Evolutionary conservation across 768 basidiomycete genomes (phyloP).

Genomic region (Lyophyllum shimeji): DNA sequence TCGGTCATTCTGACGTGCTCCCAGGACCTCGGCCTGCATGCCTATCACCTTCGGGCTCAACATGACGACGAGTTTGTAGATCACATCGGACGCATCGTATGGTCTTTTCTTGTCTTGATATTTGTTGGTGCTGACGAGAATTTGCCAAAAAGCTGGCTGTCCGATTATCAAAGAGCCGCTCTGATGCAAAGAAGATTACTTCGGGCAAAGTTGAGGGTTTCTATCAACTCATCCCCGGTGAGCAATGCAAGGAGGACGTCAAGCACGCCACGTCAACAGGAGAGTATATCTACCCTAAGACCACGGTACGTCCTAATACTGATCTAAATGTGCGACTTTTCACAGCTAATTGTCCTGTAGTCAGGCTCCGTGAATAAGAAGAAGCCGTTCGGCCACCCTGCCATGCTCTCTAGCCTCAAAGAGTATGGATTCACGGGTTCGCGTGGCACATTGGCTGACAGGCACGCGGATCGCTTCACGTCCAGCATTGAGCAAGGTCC

Average conservation of each 20-base stretch:
- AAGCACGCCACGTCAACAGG: background rate
- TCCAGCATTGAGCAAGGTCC: background rate
- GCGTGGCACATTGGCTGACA: background rate
- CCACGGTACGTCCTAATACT: background rate
- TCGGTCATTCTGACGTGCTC: too few relatives aligned
- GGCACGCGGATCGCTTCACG: background rate
- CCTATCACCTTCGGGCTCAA: too few relatives aligned
- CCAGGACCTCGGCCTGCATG: too few relatives aligned
- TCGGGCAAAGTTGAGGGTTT: background rate
- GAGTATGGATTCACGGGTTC: background rate
- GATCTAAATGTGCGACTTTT: background rate
- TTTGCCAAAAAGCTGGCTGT: background rate
- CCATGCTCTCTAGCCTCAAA: background rate
- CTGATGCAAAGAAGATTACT: background rate
- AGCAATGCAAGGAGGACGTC: background rate
- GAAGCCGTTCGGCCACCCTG: background rate
- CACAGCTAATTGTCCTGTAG: background rate
- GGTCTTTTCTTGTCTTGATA: background rate
- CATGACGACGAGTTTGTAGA: background rate
- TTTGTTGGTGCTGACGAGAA: background rate
- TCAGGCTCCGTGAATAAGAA: background rate
- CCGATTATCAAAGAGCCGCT: background rate
- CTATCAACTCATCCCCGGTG: background rate
- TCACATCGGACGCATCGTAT: background rate
- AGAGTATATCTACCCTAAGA: conserved; percentile 2